Evolutionary conservation across 1,284 basidiomycete species (phyloP), one percentile per base, ranked within the genome.

Genomic region (Microbotryum saponariae): DNA sequence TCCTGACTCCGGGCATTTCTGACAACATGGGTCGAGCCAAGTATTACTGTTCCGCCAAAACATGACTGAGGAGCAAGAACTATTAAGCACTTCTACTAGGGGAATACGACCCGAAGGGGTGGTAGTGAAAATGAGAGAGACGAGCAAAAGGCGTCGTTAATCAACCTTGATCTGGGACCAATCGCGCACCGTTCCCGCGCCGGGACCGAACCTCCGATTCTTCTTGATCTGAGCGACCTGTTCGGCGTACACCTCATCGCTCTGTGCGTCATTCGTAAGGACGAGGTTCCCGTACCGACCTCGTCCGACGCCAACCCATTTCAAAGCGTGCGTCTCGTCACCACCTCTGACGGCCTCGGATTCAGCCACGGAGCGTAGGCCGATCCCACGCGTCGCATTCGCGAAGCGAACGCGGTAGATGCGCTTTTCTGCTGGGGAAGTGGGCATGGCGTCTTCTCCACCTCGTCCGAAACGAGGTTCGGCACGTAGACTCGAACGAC

Each of bases 361-460:
- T 31, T 65, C 64, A 2, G 64, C 64, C 5, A 65, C 64, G 4
- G 33, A 48, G 18, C 58, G 20, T 58, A 66, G 45, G 12, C 64
- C 64, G n/a, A 66, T 55, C 16, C 64, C 64, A 21, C 58, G 42
- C 10, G 53, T 21, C 2, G 59, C 64, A 31, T 66, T 66, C 3
- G 52, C 64, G 47, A 66, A 66, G 33, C 64, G 48, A 12, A 65
- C 64, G 2, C 61, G 33, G 37, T 62, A 62, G 9, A 65, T 33
- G 42, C 23, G 37, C 37, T 42, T n/a, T 20, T 53, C 33, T 53
- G 51, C 25, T 1, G 51, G 51, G 3, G 51, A 33, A 16, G 51
- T 25, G 6, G 51, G 51, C 31, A n/a, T n/a, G 20, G 31, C n/a
- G 25, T 31, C 33, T 25, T 53, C 51, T 12, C 37, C 37, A 18